Percentiles rank a stretch among this genome's conserved stretches.
Evolutionary conservation across 306 rosid species (phyloP).

Genomic region (Vigna mungo): DNA sequence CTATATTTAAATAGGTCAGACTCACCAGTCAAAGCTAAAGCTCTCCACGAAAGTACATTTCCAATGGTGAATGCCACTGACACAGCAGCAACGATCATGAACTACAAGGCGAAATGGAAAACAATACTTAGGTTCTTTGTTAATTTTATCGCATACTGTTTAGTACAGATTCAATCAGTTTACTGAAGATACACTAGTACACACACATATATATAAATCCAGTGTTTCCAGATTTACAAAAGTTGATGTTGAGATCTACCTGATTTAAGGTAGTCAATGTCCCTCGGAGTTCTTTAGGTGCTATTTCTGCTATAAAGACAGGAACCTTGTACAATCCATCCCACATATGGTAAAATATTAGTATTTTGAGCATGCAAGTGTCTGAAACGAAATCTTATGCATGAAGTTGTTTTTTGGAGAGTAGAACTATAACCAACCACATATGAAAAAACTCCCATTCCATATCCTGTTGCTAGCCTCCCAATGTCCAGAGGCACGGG

Average conservation of each 20-base stretch:
- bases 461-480: constrained; percentile 94
- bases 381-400: constrained; percentile 14
- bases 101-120: constrained; percentile 52
- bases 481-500: constrained; percentile 76
- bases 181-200: background rate
- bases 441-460: constrained; percentile 93
- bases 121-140: constrained; percentile 4
- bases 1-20: constrained; percentile 21
- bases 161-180: constrained; percentile 20
- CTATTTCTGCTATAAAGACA: constrained; percentile 85
- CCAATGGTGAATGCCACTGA: constrained; percentile 83
- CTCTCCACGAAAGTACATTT: constrained; percentile 79
- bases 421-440: constrained; percentile 61
- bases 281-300: constrained; percentile 90
- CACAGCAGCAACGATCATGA: constrained; percentile 78
- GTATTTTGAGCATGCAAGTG: constrained; percentile 22
- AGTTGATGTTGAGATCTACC: constrained; percentile 49
- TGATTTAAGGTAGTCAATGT: constrained; percentile 84
- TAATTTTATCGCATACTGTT: background rate
- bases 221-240: background rate
- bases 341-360: constrained; percentile 16
- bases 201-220: background rate
- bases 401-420: constrained; percentile 44
- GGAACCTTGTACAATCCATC: constrained; percentile 71
- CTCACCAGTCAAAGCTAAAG: constrained; percentile 74